Conservation (phyloP, 2,329 filamentous ascomycete species). For the Xylariomycetidae sp. region DNA sequence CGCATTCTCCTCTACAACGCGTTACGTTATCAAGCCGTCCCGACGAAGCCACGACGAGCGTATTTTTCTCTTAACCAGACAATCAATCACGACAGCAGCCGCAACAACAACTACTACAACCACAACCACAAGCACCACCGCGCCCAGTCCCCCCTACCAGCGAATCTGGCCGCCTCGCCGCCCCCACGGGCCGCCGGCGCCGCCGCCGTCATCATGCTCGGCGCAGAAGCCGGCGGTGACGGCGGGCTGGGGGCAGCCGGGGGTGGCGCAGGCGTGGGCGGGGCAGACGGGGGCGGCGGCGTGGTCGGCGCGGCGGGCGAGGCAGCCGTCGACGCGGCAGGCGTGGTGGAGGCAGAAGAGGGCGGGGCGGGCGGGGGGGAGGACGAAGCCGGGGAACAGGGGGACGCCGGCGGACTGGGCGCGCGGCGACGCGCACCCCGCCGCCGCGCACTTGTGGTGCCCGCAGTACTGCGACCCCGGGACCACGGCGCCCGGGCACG, state of each 20-base stretch:
- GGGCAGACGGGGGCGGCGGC: no score
- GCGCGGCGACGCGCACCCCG: conserved; percentile 6
- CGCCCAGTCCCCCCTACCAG: neutral
- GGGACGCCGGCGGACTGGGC: neutral
- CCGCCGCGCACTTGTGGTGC: conserved; percentile 3
- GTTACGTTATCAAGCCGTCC: neutral
- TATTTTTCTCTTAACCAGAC: neutral
- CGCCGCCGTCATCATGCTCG: neutral
- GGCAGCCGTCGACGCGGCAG: neutral
- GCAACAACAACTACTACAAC: neutral
- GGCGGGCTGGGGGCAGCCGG: no score
- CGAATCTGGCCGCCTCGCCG: neutral
- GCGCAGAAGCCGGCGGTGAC: neutral
- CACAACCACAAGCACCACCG: neutral
- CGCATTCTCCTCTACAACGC: no score
- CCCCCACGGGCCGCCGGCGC: neutral
- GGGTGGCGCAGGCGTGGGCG: no score
- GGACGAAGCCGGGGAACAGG: neutral
- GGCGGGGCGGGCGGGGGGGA: neutral
- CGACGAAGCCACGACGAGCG: neutral
- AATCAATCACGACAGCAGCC: neutral
- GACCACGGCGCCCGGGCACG: neutral
- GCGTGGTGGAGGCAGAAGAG: neutral
- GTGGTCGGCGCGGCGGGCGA: no score
- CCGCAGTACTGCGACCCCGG: neutral